Evolutionary conservation across 2,329 filamentous ascomycete genomes (phyloP), one percentile per base, ranked within the genome.

Genomic region (Fonsecaea pedrosoi): DNA sequence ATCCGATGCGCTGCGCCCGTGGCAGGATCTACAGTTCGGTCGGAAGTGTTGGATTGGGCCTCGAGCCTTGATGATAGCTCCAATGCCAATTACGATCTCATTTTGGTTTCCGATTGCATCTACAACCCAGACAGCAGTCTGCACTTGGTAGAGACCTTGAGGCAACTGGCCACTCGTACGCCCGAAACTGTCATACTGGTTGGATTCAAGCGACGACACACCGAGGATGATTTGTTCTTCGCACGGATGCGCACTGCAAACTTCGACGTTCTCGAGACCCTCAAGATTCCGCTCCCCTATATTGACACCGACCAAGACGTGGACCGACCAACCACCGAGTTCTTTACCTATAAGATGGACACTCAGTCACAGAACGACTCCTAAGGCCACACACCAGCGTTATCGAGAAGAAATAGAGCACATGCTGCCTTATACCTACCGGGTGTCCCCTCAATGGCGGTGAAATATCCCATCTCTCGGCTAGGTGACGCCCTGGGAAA

Each of bases 91-190:
- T 82, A 86, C 72, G 85, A 90, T 74, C 73, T 92, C 38, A 82
- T 91, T 25, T 75, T 91, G 3, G 84, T 90, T 0, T 87, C 88
- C 1, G 90, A 92, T 75, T 92, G 90, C 77, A 92, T 89, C 1
- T 92, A 92, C 78, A 92, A 92, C 75, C 81, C 85, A 15, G 88
- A 90, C 72, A 89, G 86, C 66, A 84, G 89, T 60, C 86, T 87
- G 2, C 82, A 86, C 30, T 79, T 92, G 42, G 88, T 91, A 7
- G 77, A 78, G 34, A 88, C 87, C 1, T 77, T 92, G 9, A 72
- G 74, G 25, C 78, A 77, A 9, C 76, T 90, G 57, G 77, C 82
- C 50, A 73, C 76, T 18, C 75, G 74, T 35, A 86, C 83, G 5
- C 84, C 85, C 1, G 75, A 80, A 66, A 81, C 83, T 0, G 72